A percentile compares a stretch with the other conserved stretches of the same genome.
Evolutionary conservation across 2,329 filamentous ascomycete species (phyloP).

Genomic region (Tetracladium maxilliforme): DNA sequence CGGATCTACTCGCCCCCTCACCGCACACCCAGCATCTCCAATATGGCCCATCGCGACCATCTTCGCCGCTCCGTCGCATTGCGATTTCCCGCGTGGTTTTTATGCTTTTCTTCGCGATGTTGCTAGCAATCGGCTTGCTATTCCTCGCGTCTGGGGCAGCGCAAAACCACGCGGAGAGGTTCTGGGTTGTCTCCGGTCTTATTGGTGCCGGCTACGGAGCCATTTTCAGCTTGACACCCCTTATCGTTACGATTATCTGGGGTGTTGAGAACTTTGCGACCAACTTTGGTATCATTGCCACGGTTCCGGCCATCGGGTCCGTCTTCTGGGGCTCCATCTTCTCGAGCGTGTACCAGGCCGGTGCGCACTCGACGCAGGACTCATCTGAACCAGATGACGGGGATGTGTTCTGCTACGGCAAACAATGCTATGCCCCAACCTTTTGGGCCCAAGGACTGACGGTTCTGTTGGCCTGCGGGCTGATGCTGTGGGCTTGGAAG

Average conservation of each 20-base stretch:
- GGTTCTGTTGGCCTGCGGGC: conserved; percentile 59
- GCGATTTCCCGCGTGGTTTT: conserved; percentile 67
- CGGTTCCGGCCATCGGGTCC: conserved; percentile 76
- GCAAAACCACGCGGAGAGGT: conserved; percentile 62
- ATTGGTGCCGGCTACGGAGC: conserved; percentile 90
- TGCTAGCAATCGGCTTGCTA: conserved; percentile 64
- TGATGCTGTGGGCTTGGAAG: conserved; percentile 73
- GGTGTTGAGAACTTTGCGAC: conserved; percentile 97
- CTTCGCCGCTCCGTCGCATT: conserved; percentile 22
- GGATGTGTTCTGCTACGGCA: conserved; percentile 63
- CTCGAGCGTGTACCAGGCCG: conserved; percentile 63
- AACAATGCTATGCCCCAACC: conserved; percentile 62
- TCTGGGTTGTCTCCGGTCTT: conserved; percentile 72
- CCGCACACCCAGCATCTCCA: conserved; percentile 44
- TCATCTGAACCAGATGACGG: conserved; percentile 22
- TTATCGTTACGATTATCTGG: conserved; percentile 95
- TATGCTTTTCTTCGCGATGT: conserved; percentile 57
- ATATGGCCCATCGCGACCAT: conserved; percentile 18
- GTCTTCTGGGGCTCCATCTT: conserved; percentile 89
- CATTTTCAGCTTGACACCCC: conserved; percentile 76
- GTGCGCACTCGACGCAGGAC: conserved; percentile 22
- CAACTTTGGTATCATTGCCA: conserved; percentile 92
- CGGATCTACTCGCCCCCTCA: conserved; percentile 67
- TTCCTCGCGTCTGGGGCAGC: conserved; percentile 63
- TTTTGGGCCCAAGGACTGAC: conserved; percentile 80